Evolutionary conservation across 192 early-diverging fungal species (phyloP).

Genomic region (Gryganskiella cystojenkinii): DNA sequence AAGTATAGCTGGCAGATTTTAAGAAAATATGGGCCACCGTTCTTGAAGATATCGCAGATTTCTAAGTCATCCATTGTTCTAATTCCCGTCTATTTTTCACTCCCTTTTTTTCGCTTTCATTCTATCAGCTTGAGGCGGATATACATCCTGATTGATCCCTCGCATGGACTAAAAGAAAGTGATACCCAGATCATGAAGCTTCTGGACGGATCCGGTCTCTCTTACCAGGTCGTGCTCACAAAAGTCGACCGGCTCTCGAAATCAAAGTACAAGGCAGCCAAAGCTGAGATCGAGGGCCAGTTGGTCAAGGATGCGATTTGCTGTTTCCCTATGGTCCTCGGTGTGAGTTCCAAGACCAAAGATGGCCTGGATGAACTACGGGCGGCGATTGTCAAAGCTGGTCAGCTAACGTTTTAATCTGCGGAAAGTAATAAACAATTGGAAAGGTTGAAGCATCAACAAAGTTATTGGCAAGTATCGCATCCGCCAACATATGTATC

Average conservation of each 20-base stretch:
- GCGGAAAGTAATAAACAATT: too few relatives aligned
- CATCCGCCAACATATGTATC: too few relatives aligned
- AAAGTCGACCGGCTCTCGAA: slow-evolving; percentile 55
- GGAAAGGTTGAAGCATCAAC: too few relatives aligned
- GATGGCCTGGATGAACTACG: slow-evolving; percentile 47
- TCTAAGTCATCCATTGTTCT: too few relatives aligned
- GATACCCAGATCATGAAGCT: slow-evolving; percentile 57
- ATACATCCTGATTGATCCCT: slow-evolving; percentile 60
- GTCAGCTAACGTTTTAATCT: slow-evolving; percentile 29
- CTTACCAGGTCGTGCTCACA: slow-evolving; percentile 64
- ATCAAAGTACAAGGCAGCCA: slow-evolving; percentile 47
- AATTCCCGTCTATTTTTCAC: not conserved
- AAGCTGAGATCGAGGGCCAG: slow-evolving; percentile 51
- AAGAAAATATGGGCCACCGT: too few relatives aligned
- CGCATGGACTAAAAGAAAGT: slow-evolving; percentile 58
- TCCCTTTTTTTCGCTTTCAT: not conserved
- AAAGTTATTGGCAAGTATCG: too few relatives aligned
- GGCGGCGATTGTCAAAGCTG: slow-evolving; percentile 44
- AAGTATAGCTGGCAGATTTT: slow-evolving; percentile 37
- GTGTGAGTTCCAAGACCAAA: slow-evolving; percentile 48
- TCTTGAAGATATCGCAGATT: too few relatives aligned
- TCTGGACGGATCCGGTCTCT: slow-evolving; percentile 51
- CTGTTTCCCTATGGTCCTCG: slow-evolving; percentile 58
- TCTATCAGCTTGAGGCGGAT: slow-evolving; percentile 53
- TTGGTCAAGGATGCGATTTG: slow-evolving; percentile 59